Evolutionary conservation across 2,329 filamentous ascomycete species (phyloP), one percentile per base, ranked within the genome.

Genomic region (Ophiostoma tasmaniense): DNA sequence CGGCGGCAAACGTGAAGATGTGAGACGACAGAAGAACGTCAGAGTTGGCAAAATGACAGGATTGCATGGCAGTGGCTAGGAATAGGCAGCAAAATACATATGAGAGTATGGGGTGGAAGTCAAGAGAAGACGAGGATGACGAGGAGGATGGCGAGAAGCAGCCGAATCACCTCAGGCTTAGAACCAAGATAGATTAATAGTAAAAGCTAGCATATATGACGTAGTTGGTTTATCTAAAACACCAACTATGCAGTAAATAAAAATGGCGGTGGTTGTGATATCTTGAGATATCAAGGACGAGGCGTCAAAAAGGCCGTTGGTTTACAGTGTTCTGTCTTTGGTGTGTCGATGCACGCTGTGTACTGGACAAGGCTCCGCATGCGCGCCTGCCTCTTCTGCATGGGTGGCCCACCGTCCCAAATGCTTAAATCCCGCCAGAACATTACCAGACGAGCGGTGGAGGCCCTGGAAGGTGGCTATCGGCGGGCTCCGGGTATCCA

Each of bases 401-500:
- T 37, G 64, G 17, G 64, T 39, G 14, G 55, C 62, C 62, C 25
- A 50, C n/a, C 59, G 13, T n/a, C 39, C 39, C 22, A 64, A 33
- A 68, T 68, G 61, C 61, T 55, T 65, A 55, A 67, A 59, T 64
- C 64, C 69, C 65, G 50, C 55, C 45, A 25, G 50, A n/a, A 22
- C 8, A 59, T 67, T 45, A 45, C 42, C 42, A 45, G 42, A 42
- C 39, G 39, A 42, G 39, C 39, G 39, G 39, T 42, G 39, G 39
- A 45, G 42, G 42, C 55, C 13, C 25, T 61, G 55, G 55, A 39
- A 5, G 64, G 71, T 73, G 73, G 73, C 70, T 65, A 59, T 74
- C 73, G 73, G 72, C 73, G 73, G 73, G 72, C 71, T 74, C 73
- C 73, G 73, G 68, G 61, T 67, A 69, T 50, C 71, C 70, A 71